Percentiles rank a stretch among this genome's conserved stretches.
phyloP scores from a whole-genome alignment of 768 basidiomycete species.

The Pleurotus tuber-regium region DNA sequence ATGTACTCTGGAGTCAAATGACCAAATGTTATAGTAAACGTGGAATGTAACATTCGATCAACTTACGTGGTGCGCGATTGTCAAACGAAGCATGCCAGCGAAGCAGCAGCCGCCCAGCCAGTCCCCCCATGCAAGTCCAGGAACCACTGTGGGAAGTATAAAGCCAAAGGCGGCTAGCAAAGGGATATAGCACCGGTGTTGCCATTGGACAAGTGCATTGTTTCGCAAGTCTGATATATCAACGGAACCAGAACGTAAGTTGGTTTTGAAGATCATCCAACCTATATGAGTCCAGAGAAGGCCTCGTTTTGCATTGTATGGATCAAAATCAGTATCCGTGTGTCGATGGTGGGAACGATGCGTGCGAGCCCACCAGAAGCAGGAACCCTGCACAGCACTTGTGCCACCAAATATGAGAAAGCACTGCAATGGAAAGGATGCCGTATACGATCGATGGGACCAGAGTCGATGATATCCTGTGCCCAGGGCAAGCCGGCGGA shows the following conservation, averaged over 20 bases:
- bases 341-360: slow-evolving; percentile 84
- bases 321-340: slow-evolving; percentile 85
- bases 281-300: slow-evolving; percentile 78
- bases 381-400: slow-evolving; percentile 84
- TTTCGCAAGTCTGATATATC: slow-evolving; percentile 73
- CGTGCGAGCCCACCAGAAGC: slow-evolving; percentile 83
- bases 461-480: slow-evolving; percentile 81
- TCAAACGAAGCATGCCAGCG: slow-evolving; percentile 67
- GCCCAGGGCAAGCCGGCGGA: slow-evolving; percentile 2
- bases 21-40: slow-evolving; percentile 6
- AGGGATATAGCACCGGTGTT: slow-evolving; percentile 70
- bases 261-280: slow-evolving; percentile 82
- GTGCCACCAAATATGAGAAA: slow-evolving; percentile 72
- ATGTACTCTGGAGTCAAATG: slow-evolving; percentile 56
- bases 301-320: slow-evolving; percentile 78
- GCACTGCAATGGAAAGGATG: slow-evolving; percentile 65
- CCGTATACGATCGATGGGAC: slow-evolving; percentile 84
- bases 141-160: slow-evolving; percentile 63
- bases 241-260: slow-evolving; percentile 64
- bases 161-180: slow-evolving; percentile 69
- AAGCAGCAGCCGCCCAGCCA: slow-evolving; percentile 79
- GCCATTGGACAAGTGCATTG: slow-evolving; percentile 72
- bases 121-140: slow-evolving; percentile 72
- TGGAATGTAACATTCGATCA: slow-evolving; percentile 9
- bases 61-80: slow-evolving; percentile 80